Evolutionary conservation across 2,329 filamentous ascomycete genomes (phyloP), one percentile per base, ranked within the genome.

Genomic region (Fusarium nodosum): DNA sequence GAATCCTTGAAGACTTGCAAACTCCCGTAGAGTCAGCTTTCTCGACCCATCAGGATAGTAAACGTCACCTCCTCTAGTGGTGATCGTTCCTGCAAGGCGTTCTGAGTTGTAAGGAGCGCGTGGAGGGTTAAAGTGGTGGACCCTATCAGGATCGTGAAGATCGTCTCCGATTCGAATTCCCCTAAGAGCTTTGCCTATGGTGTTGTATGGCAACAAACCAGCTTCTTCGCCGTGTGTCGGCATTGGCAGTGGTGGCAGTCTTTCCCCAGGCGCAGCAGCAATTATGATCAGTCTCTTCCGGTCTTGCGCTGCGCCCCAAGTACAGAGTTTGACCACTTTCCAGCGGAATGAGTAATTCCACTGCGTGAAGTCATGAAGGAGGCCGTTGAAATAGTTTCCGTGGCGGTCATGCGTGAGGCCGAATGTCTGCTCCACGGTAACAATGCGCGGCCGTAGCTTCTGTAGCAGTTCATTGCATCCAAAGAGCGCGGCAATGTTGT

Each of bases 381-480:
- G 77, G 0, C 83, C 79, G 39, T 85, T 82, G 47, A 94, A 90
- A 54, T 86, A 89, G 0, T 81, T 78, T 13, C 80, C 77, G 56
- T 90, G 88, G 1, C 82, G 78, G 0, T 85, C 78, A 24, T 83
- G 81, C 0, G 86, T 77, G 1, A 97, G 84, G 0, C 92, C 93
- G 54, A 88, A 89, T 0, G 93, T 94, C 74, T 97, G 91, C 72
- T 97, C 93, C 1, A 97, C 80, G 0, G 93, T 97, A 3, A 93
- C 86, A 0, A 96, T 75, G 0, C 93, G 84, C 0, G 93, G 93
- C 0, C 84, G 85, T 0, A 85, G 77, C 36, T 85, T 85, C 7
- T 84, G 78, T 1, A 95, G 79, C 0, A 94, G 77, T 5, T 85
- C 77, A 2, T 82, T 79, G 53, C 87, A 87, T 0, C 83, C 80